Conservation (phyloP, 306 rosid genomes). For the Psophocarpus tetragonolobus region DNA sequence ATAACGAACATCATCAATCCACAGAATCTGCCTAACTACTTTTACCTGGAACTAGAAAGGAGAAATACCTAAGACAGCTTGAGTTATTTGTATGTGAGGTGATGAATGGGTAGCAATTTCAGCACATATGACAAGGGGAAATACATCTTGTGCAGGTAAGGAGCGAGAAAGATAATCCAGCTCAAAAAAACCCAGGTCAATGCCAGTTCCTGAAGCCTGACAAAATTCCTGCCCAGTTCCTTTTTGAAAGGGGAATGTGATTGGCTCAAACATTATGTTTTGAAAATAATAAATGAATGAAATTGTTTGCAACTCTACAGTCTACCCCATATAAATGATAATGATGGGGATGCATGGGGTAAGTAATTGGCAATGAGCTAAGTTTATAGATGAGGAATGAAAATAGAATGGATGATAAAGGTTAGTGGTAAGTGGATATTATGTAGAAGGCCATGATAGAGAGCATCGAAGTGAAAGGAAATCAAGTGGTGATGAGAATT, state of each 20-base stretch:
- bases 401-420: not conserved
- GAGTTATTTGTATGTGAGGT: constrained; percentile 84
- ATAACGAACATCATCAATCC: constrained; percentile 80
- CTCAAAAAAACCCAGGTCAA: constrained; percentile 87
- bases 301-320: not conserved
- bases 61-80: constrained; percentile 62
- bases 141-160: constrained; percentile 71
- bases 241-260: constrained; percentile 69
- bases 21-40: constrained; percentile 79
- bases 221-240: constrained; percentile 78
- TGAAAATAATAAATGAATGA: not conserved
- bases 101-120: constrained; percentile 47
- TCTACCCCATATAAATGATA: too few species aligned
- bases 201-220: constrained; percentile 92
- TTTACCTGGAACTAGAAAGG: constrained; percentile 76
- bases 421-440: not conserved
- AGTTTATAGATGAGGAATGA: not conserved
- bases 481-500: constrained; percentile 78
- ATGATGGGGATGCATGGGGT: not conserved
- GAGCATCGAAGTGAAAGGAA: constrained; percentile 80
- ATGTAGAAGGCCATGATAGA: constrained; percentile 51
- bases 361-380: not conserved
- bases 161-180: constrained; percentile 82
- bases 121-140: constrained; percentile 85
- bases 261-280: constrained; percentile 65